These are phyloP conservation scores for Colletotrichum australisinense DNA, from an alignment of 2,329 filamentous ascomycete genomes.

Conservation along the genomic window DNA sequence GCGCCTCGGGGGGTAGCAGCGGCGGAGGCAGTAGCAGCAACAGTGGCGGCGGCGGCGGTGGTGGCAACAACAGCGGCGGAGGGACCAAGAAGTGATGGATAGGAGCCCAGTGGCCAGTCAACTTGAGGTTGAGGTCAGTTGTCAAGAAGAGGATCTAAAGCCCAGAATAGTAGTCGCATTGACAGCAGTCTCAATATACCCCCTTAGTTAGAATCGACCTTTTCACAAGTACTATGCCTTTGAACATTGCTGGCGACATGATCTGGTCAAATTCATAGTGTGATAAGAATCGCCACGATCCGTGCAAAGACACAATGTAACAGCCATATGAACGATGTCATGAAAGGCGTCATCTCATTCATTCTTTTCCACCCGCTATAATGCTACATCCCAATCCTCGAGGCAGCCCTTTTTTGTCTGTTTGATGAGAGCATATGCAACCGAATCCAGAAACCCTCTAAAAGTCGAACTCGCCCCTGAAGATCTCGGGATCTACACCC, in stretches of 20 bases:
- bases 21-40: no score
- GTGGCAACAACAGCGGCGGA: background rate
- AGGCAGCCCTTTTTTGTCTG: background rate
- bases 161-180: no score
- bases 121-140: no score
- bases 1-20: background rate
- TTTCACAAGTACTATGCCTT: no score
- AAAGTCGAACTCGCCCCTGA: conserved; percentile 93
- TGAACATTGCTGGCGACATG: no score
- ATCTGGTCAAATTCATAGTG: no score
- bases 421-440: background rate
- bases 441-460: conserved; percentile 42
- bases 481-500: conserved; percentile 90
- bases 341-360: conserved; percentile 4
- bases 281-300: background rate
- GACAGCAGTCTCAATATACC: no score
- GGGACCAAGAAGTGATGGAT: no score
- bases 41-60: background rate
- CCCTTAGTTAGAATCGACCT: no score
- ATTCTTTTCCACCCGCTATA: background rate
- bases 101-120: no score
- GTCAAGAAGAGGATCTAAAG: no score
- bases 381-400: background rate
- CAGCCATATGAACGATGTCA: background rate
- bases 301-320: background rate